Conservation (phyloP, 1,139 yeast species). For the Candida sp. region DNA sequence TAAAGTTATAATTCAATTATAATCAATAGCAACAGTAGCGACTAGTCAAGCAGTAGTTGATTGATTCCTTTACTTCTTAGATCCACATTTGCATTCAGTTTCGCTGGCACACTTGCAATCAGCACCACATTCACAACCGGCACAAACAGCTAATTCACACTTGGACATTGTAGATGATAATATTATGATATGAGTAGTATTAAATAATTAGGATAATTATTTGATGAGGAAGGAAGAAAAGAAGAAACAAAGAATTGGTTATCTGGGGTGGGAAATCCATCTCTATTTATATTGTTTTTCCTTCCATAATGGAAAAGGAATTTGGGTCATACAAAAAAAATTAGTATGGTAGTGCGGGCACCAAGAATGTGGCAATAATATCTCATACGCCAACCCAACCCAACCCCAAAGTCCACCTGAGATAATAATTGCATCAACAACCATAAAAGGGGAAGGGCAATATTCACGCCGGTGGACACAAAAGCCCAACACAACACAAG, state of each 20-base stretch:
- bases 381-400: no score
- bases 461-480: no score
- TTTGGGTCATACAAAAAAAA: no score
- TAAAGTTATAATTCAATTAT: background rate
- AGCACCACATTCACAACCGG: constrained; percentile 25
- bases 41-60: background rate
- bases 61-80: constrained; percentile 18
- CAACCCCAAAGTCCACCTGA: no score
- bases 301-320: background rate
- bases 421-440: no score
- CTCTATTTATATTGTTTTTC: background rate
- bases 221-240: background rate
- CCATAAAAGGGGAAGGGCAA: no score
- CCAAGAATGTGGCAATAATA: no score
- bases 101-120: constrained; percentile 29
- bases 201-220: background rate
- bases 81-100: constrained; percentile 25
- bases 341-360: no score
- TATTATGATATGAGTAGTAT: background rate
- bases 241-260: background rate
- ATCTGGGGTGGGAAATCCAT: background rate
- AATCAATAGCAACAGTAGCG: background rate
- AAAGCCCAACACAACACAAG: no score
- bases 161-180: constrained; percentile 5
- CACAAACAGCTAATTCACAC: constrained; percentile 16